phyloP scores from a whole-genome alignment of 495 filamentous ascomycete genomes.

The Echria macrotheca region DNA sequence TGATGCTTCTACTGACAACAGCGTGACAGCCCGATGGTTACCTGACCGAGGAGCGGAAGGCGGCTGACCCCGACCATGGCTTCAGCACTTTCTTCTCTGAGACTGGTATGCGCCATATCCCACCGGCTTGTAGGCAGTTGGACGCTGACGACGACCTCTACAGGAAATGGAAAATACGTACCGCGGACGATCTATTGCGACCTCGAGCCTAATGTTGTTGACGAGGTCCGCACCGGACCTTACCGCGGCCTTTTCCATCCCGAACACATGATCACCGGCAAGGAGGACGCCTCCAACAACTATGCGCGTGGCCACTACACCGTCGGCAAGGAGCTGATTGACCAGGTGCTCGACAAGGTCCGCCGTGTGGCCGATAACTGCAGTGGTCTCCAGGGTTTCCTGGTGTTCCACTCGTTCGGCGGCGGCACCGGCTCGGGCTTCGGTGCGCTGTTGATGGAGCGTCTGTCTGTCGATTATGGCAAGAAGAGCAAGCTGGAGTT shows the following conservation, averaged over 20 bases:
- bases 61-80: constrained; percentile 84
- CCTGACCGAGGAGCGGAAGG: constrained; percentile 96
- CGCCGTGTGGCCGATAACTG: constrained; percentile 95
- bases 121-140: neutral
- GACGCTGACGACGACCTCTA: constrained; percentile 3
- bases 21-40: constrained; percentile 84
- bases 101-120: constrained; percentile 67
- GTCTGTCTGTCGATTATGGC: constrained; percentile 93
- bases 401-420: constrained; percentile 99
- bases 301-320: constrained; percentile 99
- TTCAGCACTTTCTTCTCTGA: constrained; percentile 99
- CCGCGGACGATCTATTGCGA: constrained; percentile 99
- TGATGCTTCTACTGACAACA: constrained; percentile 34
- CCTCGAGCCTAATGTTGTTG: constrained; percentile 99
- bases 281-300: constrained; percentile 99
- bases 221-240: constrained; percentile 96
- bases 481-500: constrained; percentile 99
- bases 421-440: constrained; percentile 98
- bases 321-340: constrained; percentile 97
- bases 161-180: constrained; percentile 97
- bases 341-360: constrained; percentile 93
- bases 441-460: constrained; percentile 95
- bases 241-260: constrained; percentile 97
- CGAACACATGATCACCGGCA: constrained; percentile 98
- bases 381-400: constrained; percentile 94